Conservation (phyloP, 768 basidiomycete species). For the Favolaschia claudopus region DNA sequence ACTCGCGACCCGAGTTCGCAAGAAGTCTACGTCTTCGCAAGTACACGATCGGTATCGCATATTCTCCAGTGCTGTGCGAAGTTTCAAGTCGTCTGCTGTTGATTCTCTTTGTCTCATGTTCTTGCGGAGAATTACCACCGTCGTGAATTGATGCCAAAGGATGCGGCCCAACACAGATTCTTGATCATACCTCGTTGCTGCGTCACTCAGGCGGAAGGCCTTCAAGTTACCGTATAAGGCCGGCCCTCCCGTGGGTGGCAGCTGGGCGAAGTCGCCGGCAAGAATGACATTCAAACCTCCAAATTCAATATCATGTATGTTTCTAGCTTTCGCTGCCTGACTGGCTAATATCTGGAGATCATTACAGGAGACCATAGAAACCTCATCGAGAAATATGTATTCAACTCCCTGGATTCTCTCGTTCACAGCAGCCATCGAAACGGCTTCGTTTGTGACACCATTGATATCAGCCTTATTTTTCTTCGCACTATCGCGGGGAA, state of each 20-base stretch:
- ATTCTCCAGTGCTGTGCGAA: slow-evolving; percentile 36
- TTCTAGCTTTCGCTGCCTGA: too few species aligned
- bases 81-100: slow-evolving; percentile 33
- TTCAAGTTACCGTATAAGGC: slow-evolving; percentile 19
- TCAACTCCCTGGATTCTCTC: slow-evolving; percentile 35
- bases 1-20: slow-evolving; percentile 30
- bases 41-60: slow-evolving; percentile 46
- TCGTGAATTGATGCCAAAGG: slow-evolving; percentile 44
- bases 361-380: slow-evolving; percentile 47
- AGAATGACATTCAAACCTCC: slow-evolving; percentile 47
- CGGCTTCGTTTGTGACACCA: neutral
- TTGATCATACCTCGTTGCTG: slow-evolving; percentile 33
- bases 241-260: slow-evolving; percentile 36
- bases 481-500: too few species aligned
- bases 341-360: slow-evolving; percentile 39
- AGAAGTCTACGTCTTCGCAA: slow-evolving; percentile 37
- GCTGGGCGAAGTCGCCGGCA: slow-evolving; percentile 52
- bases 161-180: slow-evolving; percentile 21
- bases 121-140: slow-evolving; percentile 41
- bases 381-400: slow-evolving; percentile 50
- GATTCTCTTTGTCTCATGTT: slow-evolving; percentile 43
- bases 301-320: slow-evolving; percentile 34
- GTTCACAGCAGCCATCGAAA: neutral
- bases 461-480: too few species aligned
- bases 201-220: neutral